Conservation (phyloP, 75 land plant genomes). For the Sequoiadendron giganteum region DNA sequence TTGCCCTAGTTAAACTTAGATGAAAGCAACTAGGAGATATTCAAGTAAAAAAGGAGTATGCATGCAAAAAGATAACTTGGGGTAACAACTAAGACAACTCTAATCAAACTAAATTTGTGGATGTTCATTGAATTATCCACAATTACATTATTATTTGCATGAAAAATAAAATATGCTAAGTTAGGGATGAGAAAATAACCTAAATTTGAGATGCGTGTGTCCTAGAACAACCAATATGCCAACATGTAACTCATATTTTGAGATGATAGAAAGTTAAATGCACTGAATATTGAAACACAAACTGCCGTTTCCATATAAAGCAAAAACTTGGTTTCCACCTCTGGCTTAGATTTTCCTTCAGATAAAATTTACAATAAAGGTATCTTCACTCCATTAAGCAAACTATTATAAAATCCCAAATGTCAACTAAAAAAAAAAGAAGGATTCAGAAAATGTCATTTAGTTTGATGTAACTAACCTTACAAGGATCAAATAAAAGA, state of each 20-base stretch:
- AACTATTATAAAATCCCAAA: neutral
- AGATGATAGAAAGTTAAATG: neutral
- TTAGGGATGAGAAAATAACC: too few relatives aligned
- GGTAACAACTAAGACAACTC: too few relatives aligned
- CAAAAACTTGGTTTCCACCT: neutral
- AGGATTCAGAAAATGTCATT: neutral
- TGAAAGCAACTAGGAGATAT: too few relatives aligned
- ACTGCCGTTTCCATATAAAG: neutral
- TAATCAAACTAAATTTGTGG: too few relatives aligned
- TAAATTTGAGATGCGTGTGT: too few relatives aligned
- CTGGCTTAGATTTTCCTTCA: neutral
- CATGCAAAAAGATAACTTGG: too few relatives aligned
- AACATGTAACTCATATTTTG: neutral
- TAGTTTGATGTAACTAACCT: constrained; percentile 18
- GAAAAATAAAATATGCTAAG: too few relatives aligned
- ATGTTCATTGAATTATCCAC: too few relatives aligned
- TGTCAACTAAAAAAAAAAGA: constrained; percentile 1
- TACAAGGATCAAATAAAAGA: constrained; percentile 26
- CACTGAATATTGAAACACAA: neutral
- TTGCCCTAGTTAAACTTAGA: too few relatives aligned
- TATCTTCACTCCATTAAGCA: neutral
- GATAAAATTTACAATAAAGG: neutral
- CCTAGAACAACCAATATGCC: too few relatives aligned
- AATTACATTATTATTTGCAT: too few relatives aligned
- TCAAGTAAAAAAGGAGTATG: too few relatives aligned